Evolutionary conservation across 2,329 filamentous ascomycete genomes (phyloP).

Genomic region (Pestalotiopsis sp.): DNA sequence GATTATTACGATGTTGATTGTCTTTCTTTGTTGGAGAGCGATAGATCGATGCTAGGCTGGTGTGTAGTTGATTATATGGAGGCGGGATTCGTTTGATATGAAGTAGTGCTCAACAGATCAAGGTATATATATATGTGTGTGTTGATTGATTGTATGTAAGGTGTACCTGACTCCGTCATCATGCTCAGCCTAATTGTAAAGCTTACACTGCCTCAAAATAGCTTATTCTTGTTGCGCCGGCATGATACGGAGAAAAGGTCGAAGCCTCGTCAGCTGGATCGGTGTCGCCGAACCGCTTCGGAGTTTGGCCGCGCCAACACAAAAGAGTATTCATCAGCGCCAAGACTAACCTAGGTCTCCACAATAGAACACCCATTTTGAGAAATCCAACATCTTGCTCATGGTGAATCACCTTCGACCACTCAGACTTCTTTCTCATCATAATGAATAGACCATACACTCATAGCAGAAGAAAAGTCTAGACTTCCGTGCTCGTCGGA

Average conservation of each 20-base stretch:
- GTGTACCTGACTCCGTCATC: background rate
- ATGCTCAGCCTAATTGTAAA: background rate
- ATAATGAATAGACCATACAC: no score
- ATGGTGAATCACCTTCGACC: background rate
- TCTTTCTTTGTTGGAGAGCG: background rate
- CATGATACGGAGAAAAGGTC: background rate
- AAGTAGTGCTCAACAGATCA: background rate
- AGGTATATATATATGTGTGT: background rate
- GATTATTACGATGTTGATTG: background rate
- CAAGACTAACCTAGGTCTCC: background rate
- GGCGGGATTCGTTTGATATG: background rate
- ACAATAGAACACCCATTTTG: background rate
- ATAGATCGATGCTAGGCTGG: background rate
- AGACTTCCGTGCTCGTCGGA: conserved; percentile 57
- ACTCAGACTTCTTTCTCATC: background rate
- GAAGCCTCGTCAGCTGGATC: background rate
- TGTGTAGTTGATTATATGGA: background rate
- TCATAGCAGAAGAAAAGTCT: conserved; percentile 12
- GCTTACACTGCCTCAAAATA: background rate
- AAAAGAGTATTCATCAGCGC: background rate
- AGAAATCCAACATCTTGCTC: background rate
- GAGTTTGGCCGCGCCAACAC: background rate
- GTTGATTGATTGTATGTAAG: background rate
- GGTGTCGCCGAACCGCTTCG: conserved; percentile 1
- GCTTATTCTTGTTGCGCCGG: background rate